phyloP scores from a whole-genome alignment of 2,329 filamentous ascomycete genomes.

The Microcyclospora pomicola region DNA sequence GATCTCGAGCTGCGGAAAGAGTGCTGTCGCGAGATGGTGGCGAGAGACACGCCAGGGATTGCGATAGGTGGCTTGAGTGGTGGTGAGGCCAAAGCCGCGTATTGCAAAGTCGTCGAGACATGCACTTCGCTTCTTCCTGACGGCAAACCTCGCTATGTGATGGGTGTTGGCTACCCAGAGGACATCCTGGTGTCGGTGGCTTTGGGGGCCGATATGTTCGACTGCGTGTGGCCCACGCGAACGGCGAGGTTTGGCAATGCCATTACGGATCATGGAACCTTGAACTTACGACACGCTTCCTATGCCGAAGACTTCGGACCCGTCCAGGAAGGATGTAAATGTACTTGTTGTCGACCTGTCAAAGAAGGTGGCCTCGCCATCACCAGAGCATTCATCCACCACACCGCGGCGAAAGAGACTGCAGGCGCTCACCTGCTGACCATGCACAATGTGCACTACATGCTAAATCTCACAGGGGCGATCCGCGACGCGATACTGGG shows the following conservation, averaged over 20 bases:
- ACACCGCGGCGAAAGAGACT: conserved; percentile 88
- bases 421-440: conserved; percentile 75
- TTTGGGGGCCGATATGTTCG: conserved; percentile 96
- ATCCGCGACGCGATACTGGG: conserved; percentile 47
- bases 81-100: conserved; percentile 86
- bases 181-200: conserved; percentile 89
- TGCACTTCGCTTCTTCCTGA: conserved; percentile 79
- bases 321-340: conserved; percentile 70
- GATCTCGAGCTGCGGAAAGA: conserved; percentile 73
- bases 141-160: conserved; percentile 92
- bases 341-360: conserved; percentile 56
- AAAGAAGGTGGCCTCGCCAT: conserved; percentile 59
- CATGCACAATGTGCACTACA: conserved; percentile 91
- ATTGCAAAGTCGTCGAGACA: conserved; percentile 69
- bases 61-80: conserved; percentile 91
- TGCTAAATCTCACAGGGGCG: conserved; percentile 68
- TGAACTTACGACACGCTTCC: conserved; percentile 66
- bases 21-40: conserved; percentile 79
- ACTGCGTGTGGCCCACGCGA: conserved; percentile 95
- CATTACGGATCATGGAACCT: conserved; percentile 63
- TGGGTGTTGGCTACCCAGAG: conserved; percentile 95
- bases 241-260: conserved; percentile 95
- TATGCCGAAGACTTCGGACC: conserved; percentile 72
- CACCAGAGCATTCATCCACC: conserved; percentile 79
- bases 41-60: conserved; percentile 82